These are phyloP conservation scores for Colletotrichum trifolii DNA, from an alignment of 2,329 filamentous ascomycete species.

Conservation along the genomic window DNA sequence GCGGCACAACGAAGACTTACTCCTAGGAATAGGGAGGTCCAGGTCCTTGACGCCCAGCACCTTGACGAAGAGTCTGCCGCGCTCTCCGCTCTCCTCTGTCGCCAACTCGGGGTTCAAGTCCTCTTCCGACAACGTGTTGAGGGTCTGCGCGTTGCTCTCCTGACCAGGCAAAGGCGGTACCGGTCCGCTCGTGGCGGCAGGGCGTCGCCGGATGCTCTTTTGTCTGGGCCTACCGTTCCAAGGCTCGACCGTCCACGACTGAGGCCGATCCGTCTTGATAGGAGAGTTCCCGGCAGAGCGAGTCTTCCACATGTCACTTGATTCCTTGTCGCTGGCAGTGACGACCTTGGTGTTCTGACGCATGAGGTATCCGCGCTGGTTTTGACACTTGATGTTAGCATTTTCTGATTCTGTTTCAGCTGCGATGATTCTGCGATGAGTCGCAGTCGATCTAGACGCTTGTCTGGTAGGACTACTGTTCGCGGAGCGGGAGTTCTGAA, in stretches of 20 bases:
- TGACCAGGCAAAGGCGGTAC: slow-evolving; percentile 89
- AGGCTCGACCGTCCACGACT: slow-evolving; percentile 96
- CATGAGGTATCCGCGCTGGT: slow-evolving; percentile 98
- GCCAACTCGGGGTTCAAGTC: slow-evolving; percentile 67
- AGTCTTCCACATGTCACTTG: slow-evolving; percentile 63
- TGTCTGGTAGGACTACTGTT: slow-evolving; percentile 53
- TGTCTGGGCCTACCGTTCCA: slow-evolving; percentile 88
- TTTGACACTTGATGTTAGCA: slow-evolving; percentile 72
- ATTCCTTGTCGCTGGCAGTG: slow-evolving; percentile 84
- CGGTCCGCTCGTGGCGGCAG: slow-evolving; percentile 66
- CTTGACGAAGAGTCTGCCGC: slow-evolving; percentile 95
- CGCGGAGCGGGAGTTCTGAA: slow-evolving; percentile 32
- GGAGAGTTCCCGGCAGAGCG: slow-evolving; percentile 77
- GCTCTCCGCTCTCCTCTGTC: slow-evolving; percentile 83
- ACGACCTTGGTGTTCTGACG: slow-evolving; percentile 98
- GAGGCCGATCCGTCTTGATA: slow-evolving; percentile 80
- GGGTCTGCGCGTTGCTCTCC: slow-evolving; percentile 78
- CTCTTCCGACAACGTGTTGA: slow-evolving; percentile 77
- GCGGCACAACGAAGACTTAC: slow-evolving; percentile 60
- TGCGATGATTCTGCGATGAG: slow-evolving; percentile 2
- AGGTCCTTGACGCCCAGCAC: slow-evolving; percentile 98
- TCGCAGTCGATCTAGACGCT: slow-evolving; percentile 51
- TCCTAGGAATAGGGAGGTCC: slow-evolving; percentile 88
- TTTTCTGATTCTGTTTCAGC: slow-evolving; percentile 44
- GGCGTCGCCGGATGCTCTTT: slow-evolving; percentile 68